Evolutionary conservation across 1,139 yeast genomes (phyloP).

Genomic region (Candida sanyaensis): DNA sequence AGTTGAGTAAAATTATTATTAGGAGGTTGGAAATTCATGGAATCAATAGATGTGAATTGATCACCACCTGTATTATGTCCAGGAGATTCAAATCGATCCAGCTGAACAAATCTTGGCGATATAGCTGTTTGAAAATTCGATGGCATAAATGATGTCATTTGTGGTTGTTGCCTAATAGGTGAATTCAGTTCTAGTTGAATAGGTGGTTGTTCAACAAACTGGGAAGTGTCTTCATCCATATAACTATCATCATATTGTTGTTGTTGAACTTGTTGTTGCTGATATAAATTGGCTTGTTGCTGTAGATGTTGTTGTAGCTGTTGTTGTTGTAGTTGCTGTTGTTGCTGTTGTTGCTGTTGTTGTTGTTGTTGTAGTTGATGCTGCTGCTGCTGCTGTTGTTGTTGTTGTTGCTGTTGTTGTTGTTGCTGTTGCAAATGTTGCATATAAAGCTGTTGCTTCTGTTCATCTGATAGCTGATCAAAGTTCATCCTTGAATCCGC

Average conservation of each 20-base stretch:
- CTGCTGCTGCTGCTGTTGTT: constrained; percentile 14
- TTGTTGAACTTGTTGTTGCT: constrained; percentile 9
- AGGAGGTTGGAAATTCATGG: constrained; percentile 43
- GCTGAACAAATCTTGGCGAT: constrained; percentile 15
- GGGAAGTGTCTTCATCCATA: constrained; percentile 45
- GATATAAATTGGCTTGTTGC: constrained; percentile 13
- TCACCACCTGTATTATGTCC: constrained; percentile 14
- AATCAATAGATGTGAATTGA: constrained; percentile 42
- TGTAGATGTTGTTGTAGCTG: constrained; percentile 17
- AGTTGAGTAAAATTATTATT: constrained; percentile 43
- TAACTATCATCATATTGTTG: constrained; percentile 29
- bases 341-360: constrained; percentile 16
- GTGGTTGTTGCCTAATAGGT: constrained; percentile 20
- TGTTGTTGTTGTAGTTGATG: constrained; percentile 17
- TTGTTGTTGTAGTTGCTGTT: constrained; percentile 14
- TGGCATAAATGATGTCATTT: constrained; percentile 9
- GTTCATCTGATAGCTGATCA: constrained; percentile 34
- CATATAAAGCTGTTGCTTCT: constrained; percentile 34
- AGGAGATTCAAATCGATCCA: constrained; percentile 13
- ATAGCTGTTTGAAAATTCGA: constrained; percentile 7
- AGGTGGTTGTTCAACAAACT: constrained; percentile 21
- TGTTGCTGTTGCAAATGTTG: constrained; percentile 22
- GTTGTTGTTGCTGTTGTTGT: constrained; percentile 16
- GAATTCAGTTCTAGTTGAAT: constrained; percentile 14
- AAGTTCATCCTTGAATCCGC: constrained; percentile 24